Base-by-base conservation (phyloP, 768 basidiomycete species). In the Boletus pseudopeckii region DNA sequence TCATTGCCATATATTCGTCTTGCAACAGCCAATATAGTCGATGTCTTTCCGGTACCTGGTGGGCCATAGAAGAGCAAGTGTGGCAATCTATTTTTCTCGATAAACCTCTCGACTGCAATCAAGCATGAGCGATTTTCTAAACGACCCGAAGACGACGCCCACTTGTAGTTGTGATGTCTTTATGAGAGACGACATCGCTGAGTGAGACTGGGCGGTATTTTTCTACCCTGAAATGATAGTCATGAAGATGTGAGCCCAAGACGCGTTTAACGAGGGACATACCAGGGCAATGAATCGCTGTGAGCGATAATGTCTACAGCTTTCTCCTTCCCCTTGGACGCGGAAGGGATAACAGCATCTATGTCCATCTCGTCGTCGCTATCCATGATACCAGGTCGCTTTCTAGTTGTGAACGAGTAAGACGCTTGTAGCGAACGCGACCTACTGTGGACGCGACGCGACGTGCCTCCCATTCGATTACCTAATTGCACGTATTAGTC, bases 51-150 rank as follows among this genome's bases (percentile, higher is more conserved):
- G 0, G 97, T 99, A 11, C 96, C 97, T 11, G 97, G 97, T 33
- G 97, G 97, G 0, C 97, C 97, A 65, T 99, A 99, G 72, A 99
- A 93, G 48, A 99, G 77, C 28, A 99, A 77, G 72, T 99, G 97
- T 0, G 97, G 97, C 22, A 99, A 69, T 47, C 95, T 78, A 60
- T 95, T 96, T 71, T 92, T 92, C 62, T 92, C 87, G 57, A 99
- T 97, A 70, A 99, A 98, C 68, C 87, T 88, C 71, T 97, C 93
- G 71, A 99, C 96, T 99, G 63, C 15, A 41, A 50, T 46, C 59
- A 60, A 57, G 52, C 49, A 22, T 47, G 45, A 56, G 46, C 14
- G 4, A 13, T 4, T 7, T 6, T 30, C 36, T 9, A 17, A n/a
- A 2, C 13, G 10, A 37, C 13, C 1, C 0, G 1, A 9, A 15